These are phyloP conservation scores for Cyclotella baltica DNA, from an alignment of 108 stramenopile species.

Conservation along the genomic window DNA sequence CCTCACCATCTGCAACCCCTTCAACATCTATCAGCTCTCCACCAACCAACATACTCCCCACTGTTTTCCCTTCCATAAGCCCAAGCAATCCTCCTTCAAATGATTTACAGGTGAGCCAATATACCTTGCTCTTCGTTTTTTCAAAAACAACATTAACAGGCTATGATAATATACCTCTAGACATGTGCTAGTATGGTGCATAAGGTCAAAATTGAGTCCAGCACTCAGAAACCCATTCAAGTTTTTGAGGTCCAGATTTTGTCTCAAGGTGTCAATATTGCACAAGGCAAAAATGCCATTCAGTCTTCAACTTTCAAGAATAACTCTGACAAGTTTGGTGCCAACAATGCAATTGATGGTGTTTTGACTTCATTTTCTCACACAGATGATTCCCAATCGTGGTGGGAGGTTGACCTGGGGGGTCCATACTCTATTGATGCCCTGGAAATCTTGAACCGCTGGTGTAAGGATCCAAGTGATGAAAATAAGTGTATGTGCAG, in stretches of 20 bases:
- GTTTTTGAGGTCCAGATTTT: neutral
- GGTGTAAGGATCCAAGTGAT: conserved; percentile 4
- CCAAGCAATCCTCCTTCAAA: too few species aligned
- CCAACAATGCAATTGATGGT: neutral
- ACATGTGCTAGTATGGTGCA: too few species aligned
- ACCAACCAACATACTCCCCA: too few species aligned
- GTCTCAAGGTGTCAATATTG: neutral
- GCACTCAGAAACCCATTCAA: too few species aligned
- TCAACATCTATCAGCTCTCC: too few species aligned
- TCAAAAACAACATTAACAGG: too few species aligned
- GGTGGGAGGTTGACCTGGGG: neutral
- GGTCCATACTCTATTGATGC: neutral
- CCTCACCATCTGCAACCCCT: too few species aligned
- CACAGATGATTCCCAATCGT: neutral
- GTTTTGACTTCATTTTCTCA: neutral
- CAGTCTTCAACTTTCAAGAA: neutral
- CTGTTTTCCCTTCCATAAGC: too few species aligned
- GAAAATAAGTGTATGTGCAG: neutral
- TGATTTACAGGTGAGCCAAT: too few species aligned
- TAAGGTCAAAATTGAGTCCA: too few species aligned
- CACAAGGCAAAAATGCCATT: neutral
- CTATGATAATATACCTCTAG: too few species aligned
- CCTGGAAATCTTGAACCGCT: neutral
- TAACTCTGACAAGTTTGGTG: neutral
- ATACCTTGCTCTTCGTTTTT: too few species aligned